These are phyloP conservation scores for Westerdykella ornata DNA, from an alignment of 2,329 filamentous ascomycete genomes.

Conservation along the genomic window DNA sequence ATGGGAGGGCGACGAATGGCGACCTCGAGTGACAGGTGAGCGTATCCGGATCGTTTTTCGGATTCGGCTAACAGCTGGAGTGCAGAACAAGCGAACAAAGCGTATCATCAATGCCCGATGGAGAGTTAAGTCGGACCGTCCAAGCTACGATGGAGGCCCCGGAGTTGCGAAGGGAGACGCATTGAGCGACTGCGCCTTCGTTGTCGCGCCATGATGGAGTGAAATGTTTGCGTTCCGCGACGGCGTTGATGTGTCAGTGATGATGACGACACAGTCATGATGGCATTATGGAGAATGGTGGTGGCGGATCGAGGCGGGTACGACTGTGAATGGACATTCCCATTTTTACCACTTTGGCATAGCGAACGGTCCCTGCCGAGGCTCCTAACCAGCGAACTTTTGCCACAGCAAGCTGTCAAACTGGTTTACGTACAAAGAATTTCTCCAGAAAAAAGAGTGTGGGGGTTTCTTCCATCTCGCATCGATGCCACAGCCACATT, in stretches of 20 bases:
- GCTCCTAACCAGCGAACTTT: background rate
- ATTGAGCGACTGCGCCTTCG: background rate
- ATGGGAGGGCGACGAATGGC: constrained; percentile 5
- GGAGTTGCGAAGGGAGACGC: background rate
- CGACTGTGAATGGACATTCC: background rate
- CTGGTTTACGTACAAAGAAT: background rate
- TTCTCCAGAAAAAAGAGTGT: background rate
- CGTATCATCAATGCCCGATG: constrained; percentile 24
- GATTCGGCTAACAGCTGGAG: constrained; percentile 15
- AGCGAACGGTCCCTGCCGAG: background rate
- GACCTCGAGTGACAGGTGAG: constrained; percentile 11
- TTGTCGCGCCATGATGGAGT: background rate
- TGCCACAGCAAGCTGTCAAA: background rate
- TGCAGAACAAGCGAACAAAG: constrained; percentile 15
- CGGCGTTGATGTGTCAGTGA: background rate
- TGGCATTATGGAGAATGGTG: background rate
- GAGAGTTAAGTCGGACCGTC: background rate
- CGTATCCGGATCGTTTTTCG: constrained; percentile 1
- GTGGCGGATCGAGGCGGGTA: background rate
- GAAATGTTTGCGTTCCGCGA: background rate
- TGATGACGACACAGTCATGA: constrained; percentile 1
- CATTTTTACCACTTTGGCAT: no score
- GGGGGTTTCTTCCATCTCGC: background rate
- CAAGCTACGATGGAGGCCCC: background rate
- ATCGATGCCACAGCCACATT: background rate